Evolutionary conservation across 164 flowering plant genomes (phyloP), one percentile per base, ranked within the genome.

Genomic region (Nelumbo lutea): DNA sequence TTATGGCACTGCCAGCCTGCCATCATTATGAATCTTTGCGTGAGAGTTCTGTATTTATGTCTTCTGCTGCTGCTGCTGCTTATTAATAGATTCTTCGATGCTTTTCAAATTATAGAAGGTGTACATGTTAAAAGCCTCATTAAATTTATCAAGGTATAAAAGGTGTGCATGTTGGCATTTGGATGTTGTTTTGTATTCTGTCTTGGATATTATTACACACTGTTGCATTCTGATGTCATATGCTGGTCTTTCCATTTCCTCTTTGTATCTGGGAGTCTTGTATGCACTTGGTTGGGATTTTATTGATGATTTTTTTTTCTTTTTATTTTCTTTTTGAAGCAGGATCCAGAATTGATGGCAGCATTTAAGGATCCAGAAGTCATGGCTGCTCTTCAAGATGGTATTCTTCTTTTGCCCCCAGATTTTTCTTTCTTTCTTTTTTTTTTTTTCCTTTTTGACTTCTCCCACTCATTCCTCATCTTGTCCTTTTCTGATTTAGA

Each of bases 301-400:
- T 3, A 3, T 50, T 6, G 53, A 50, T 50, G 11, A 13, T 50
- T 50, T 9, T 2, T 15, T 53, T 0, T 53, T 9, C 57, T 41
- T 60, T 58, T 2, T 42, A 64, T 2, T 57, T 64, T 51, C 59
- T 2, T 7, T 64, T 72, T 79, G 47, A 57, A 39, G 66, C 89
- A 95, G 97, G 97, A 90, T 65, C 97, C 98, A 79, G 98, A 95
- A 67, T 72, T 95, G 80, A 89, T 95, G 97, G 79, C 94, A 3
- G 96, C 98, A 55, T 88, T 95, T 67, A 74, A 84, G 65, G 98
- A 95, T 79, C 97, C 96, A 50, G 97, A 95, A 72, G 82, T 95
- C 58, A 92, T 95, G 98, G 92, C 96, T 64, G 98, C 97, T 68
- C 92, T 95, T 64, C 96, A 90, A 73, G 98, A 92, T 85, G 98